Base-by-base conservation (phyloP, 2,329 filamentous ascomycete genomes). In the Hawksworthiomyces lignivorus region DNA sequence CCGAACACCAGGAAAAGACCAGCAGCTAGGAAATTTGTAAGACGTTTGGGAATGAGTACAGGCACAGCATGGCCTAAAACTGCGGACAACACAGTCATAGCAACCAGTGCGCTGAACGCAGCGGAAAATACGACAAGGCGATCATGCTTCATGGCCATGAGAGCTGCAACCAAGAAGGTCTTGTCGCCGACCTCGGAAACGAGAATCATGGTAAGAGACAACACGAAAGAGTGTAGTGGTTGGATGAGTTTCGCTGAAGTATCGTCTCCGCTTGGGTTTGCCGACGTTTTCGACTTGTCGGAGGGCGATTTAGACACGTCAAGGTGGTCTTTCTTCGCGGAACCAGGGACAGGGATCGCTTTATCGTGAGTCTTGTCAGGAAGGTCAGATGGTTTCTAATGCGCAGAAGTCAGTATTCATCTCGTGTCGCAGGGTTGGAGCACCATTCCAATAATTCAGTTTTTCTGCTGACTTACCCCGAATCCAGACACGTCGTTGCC, bases 71-170 rank as follows among this genome's bases (percentile, higher is more conserved):
- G 92, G 17, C 92, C 92, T 4, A 97, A 73, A 6, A 97, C 72
- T 8, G 92, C 92, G 2, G 92, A 97, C 14, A 98, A 75, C 9
- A 97, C 75, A 0, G 92, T 98, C 92, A 98, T 98, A 59, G 85
- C 77, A 46, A 95, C 77, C 34, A 98, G 72, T 9, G 92, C 94
- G 40, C 82, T 80, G 54, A 95, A 90, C n/a, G 92, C 92, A 7
- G 92, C 88, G 2, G 87, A 85, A 65, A 98, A 98, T 48, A 98
- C 92, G 11, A 97, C 75, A 50, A 95, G 69, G 39, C 92, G 83
- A 48, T 92, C 84, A 56, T 98, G 90, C 60, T 95, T 92, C 92
- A 98, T 98, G 11, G 92, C 92, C 92, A 98, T 98, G 15, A 98
- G 77, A 7, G 89, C 90, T 7, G 92, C 92, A 18, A 98, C 87